phyloP scores from a whole-genome alignment of 2,329 filamentous ascomycete genomes.

The Calonectria honghensis region DNA sequence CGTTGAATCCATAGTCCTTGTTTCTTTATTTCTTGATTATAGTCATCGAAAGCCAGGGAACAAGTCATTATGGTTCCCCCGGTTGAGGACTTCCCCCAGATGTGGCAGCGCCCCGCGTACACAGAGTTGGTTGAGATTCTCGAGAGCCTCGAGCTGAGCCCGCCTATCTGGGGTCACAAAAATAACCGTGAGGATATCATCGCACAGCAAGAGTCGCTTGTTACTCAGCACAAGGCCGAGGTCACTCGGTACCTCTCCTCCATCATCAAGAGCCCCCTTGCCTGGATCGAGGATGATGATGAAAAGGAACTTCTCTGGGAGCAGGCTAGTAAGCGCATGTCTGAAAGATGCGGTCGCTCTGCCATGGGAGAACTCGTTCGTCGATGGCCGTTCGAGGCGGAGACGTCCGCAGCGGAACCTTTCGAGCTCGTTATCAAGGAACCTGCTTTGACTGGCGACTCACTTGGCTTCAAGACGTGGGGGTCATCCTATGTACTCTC shows the following conservation, averaged over 20 bases:
- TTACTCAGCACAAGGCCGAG: constrained; percentile 66
- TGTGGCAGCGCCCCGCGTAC: constrained; percentile 84
- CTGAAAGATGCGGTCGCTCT: constrained; percentile 87
- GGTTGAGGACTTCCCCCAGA: constrained; percentile 82
- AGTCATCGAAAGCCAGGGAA: background rate
- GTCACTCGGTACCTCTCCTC: constrained; percentile 80
- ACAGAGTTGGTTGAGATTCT: constrained; percentile 79
- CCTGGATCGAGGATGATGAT: constrained; percentile 81
- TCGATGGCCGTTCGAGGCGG: constrained; percentile 70
- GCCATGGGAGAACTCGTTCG: constrained; percentile 76
- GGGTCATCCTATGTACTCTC: constrained; percentile 91
- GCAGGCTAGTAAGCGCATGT: constrained; percentile 84
- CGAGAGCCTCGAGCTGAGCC: constrained; percentile 78
- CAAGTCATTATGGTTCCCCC: constrained; percentile 57
- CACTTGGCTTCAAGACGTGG: constrained; percentile 96
- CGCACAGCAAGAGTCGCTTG: constrained; percentile 64
- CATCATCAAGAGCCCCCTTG: constrained; percentile 79
- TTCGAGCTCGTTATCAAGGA: constrained; percentile 86
- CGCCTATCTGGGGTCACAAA: constrained; percentile 79
- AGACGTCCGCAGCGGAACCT: constrained; percentile 55
- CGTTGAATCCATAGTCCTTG: background rate
- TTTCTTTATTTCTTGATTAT: background rate
- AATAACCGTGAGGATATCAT: constrained; percentile 64
- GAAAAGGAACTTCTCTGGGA: constrained; percentile 84
- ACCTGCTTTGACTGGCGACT: constrained; percentile 90